Evolutionary conservation across 768 basidiomycete genomes (phyloP), one percentile per base, ranked within the genome.

Genomic region (Auricularia sp.): DNA sequence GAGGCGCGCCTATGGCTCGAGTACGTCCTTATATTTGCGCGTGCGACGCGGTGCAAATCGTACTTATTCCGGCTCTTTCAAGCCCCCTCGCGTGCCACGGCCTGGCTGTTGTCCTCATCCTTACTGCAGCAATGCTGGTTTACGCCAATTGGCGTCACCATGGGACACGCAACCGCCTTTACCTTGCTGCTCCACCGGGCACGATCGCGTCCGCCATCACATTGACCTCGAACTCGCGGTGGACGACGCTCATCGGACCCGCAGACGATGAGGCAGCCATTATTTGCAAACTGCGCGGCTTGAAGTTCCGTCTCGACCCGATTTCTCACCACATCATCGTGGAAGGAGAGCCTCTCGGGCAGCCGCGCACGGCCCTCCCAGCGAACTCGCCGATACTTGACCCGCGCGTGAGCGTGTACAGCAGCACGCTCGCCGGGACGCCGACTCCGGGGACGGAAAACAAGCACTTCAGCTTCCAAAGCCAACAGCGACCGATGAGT

Each of bases 211-310:
- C 81, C 10, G 76, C 82, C 37, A 75, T 83, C 8, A 79, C 86
- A 3, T 76, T 86, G 64, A 85, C 86, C 2, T 75, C 83, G 0
- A 82, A 78, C 8, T 86, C 85, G 51, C 85, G 85, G 14, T 86
- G 85, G 64, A 86, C 85, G 24, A 79, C 85, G 47, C 77, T 85
- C 13, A 73, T 88, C n/a, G 69, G 80, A 11, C 86, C 87, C 0
- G 85, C 83, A 66, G 85, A 88, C 71, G 73, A 82, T 64, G 75
- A 78, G 47, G 54, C 64, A 34, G 74, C 75, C 3, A 74, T 88
- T 37, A 75, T 77, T 56, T 71, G 75, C 66, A 86, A 83, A 66
- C 73, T 88, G 37, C 72, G 74, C 14, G 82, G 81, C 0, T 68
- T 88, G 62, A 73, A 73, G 16, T 88, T 88, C 75, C 70, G 79